Percentiles rank a stretch among this genome's conserved stretches.
These are phyloP conservation scores for Tolypocladium tundrense DNA, from an alignment of 2,329 filamentous ascomycete genomes.

Conservation along the genomic window DNA sequence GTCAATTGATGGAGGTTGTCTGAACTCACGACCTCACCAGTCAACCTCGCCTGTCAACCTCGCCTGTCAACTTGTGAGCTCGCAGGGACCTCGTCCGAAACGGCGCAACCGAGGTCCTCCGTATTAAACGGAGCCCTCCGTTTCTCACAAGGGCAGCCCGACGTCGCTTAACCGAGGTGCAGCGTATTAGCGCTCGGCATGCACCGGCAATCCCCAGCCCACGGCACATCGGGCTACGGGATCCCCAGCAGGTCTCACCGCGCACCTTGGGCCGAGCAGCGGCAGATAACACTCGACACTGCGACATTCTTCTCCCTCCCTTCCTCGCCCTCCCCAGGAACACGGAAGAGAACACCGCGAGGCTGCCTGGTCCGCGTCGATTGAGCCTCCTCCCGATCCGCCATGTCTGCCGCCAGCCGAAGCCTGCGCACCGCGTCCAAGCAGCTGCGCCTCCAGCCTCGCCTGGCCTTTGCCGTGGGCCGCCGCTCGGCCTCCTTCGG, in stretches of 20 bases:
- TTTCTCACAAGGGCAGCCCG: too few species aligned
- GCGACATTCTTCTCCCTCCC: constrained; percentile 1
- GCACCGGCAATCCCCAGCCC: constrained; percentile 5
- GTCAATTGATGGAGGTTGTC: too few species aligned
- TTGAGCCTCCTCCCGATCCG: constrained; percentile 1
- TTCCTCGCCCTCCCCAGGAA: neutral
- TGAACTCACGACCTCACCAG: too few species aligned
- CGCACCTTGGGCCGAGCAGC: neutral
- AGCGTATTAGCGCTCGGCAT: constrained; percentile 2
- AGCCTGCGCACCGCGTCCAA: constrained; percentile 44
- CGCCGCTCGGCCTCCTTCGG: constrained; percentile 13
- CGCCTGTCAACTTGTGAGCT: too few species aligned
- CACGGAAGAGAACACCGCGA: neutral
- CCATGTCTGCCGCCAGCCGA: constrained; percentile 46
- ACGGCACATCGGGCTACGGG: neutral
- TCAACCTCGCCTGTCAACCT: too few species aligned
- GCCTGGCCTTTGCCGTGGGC: constrained; percentile 16
- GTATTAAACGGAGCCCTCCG: too few species aligned
- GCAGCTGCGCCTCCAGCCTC: constrained; percentile 38
- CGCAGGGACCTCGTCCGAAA: too few species aligned
- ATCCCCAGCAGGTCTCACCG: neutral
- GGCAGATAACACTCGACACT: neutral
- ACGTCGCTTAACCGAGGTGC: neutral
- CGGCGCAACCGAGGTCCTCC: too few species aligned
- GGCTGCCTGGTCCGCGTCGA: neutral